A percentile compares a stretch with the other conserved stretches of the same genome.
Conservation (phyloP, 176 grass and related monocot genomes). For the Ampelocalamus luodianensis region DNA sequence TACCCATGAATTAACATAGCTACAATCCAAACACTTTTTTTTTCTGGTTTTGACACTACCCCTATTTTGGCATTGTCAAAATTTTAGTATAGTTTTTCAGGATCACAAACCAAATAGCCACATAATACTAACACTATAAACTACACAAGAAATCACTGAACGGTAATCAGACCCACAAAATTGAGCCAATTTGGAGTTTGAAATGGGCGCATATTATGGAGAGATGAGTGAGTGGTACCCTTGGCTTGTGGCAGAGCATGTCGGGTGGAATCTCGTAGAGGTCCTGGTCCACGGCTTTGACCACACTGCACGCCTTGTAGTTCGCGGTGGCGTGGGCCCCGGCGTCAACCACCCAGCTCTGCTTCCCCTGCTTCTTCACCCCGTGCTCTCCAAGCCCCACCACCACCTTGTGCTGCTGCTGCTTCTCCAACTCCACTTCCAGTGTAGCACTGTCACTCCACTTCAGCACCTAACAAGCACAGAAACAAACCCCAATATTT, state of each 20-base stretch:
- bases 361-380: slow-evolving; percentile 25
- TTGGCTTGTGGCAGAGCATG: slow-evolving; percentile 48
- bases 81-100: too few species aligned
- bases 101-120: too few species aligned
- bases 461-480: slow-evolving; percentile 2
- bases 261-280: slow-evolving; percentile 53
- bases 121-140: background rate
- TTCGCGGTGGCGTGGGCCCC: background rate
- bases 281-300: slow-evolving; percentile 47
- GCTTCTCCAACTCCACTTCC: background rate
- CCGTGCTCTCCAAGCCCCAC: slow-evolving; percentile 38
- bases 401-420: slow-evolving; percentile 40
- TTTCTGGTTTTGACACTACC: too few species aligned
- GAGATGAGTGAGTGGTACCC: background rate
- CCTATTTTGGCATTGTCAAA: too few species aligned
- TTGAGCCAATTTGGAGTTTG: background rate
- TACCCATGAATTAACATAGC: too few species aligned
- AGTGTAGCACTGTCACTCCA: slow-evolving; percentile 12
- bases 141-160: background rate
- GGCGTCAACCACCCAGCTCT: slow-evolving; percentile 19
- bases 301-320: background rate
- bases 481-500: background rate
- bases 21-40: too few species aligned
- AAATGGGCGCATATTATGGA: background rate
- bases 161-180: background rate